phyloP scores from a whole-genome alignment of 148 eudicot species.

The Hydrangea macrophylla region DNA sequence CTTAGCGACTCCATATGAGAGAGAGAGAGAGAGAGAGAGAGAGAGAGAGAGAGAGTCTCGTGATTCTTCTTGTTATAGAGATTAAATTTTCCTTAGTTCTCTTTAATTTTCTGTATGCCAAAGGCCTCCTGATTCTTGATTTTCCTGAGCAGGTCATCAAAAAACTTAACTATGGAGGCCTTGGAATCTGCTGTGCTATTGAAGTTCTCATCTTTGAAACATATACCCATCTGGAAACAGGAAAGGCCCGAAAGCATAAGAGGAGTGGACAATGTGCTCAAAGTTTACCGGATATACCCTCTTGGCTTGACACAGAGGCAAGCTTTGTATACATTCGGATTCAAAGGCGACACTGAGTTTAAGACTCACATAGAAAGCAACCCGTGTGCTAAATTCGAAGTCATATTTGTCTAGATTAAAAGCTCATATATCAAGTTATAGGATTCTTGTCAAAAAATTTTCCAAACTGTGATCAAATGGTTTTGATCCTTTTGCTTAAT shows the following conservation, averaged over 20 bases:
- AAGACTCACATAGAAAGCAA: constrained; percentile 46
- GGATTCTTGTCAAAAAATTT: too few relatives aligned
- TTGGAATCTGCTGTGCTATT: constrained; percentile 54
- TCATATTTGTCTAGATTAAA: constrained; percentile 66
- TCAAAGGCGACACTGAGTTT: constrained; percentile 53
- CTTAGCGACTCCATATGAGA: too few relatives aligned
- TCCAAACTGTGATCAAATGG: too few relatives aligned
- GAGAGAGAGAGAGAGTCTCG: too few relatives aligned
- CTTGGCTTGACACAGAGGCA: constrained; percentile 85
- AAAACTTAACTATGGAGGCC: constrained; percentile 65
- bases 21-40: too few relatives aligned
- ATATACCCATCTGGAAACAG: constrained; percentile 80
- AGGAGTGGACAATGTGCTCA: constrained; percentile 61
- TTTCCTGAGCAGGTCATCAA: constrained; percentile 50
- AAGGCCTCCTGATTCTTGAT: neutral
- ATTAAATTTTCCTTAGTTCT: neutral
- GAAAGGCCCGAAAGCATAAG: constrained; percentile 82
- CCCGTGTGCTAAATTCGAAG: constrained; percentile 85
- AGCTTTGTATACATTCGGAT: constrained; percentile 69
- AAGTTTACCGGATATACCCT: constrained; percentile 71
- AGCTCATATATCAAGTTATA: too few relatives aligned
- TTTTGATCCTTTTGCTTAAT: too few relatives aligned
- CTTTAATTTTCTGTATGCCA: neutral
- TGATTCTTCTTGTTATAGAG: too few relatives aligned
- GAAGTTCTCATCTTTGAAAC: constrained; percentile 54